Evolutionary conservation across 345 rosid species (phyloP).

Genomic region (Lepidium didymum): DNA sequence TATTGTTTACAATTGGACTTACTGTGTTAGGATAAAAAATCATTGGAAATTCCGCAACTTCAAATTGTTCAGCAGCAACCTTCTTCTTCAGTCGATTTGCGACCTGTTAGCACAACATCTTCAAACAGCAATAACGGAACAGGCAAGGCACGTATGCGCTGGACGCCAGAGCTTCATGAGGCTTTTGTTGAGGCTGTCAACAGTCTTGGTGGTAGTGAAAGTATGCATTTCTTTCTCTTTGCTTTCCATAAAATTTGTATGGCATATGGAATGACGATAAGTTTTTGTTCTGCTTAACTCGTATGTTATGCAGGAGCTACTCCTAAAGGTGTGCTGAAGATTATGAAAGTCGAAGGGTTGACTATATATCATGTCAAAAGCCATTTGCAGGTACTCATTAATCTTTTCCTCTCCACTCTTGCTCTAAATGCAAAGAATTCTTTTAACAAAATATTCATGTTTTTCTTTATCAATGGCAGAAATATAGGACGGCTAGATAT

Average conservation of each 20-base stretch:
- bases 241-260: neutral
- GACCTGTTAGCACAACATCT: slow-evolving; percentile 42
- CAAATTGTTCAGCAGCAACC: slow-evolving; percentile 47
- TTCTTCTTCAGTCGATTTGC: slow-evolving; percentile 50
- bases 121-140: slow-evolving; percentile 37
- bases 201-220: slow-evolving; percentile 88
- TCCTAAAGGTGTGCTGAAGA: slow-evolving; percentile 84
- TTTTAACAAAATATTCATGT: neutral
- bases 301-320: slow-evolving; percentile 62
- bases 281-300: neutral
- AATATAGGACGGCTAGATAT: slow-evolving; percentile 88
- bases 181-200: slow-evolving; percentile 92
- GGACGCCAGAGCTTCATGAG: slow-evolving; percentile 98
- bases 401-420: neutral
- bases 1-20: slow-evolving; percentile 20
- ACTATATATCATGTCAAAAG: slow-evolving; percentile 99
- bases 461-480: slow-evolving; percentile 42
- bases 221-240: slow-evolving; percentile 36
- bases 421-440: neutral
- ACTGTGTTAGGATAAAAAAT: slow-evolving; percentile 11
- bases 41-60: slow-evolving; percentile 18
- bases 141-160: slow-evolving; percentile 80
- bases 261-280: neutral
- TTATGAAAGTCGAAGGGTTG: slow-evolving; percentile 78
- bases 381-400: slow-evolving; percentile 71